Evolutionary conservation across 495 filamentous ascomycete genomes (phyloP), one percentile per base, ranked within the genome.

Genomic region (Xylaria grammica): DNA sequence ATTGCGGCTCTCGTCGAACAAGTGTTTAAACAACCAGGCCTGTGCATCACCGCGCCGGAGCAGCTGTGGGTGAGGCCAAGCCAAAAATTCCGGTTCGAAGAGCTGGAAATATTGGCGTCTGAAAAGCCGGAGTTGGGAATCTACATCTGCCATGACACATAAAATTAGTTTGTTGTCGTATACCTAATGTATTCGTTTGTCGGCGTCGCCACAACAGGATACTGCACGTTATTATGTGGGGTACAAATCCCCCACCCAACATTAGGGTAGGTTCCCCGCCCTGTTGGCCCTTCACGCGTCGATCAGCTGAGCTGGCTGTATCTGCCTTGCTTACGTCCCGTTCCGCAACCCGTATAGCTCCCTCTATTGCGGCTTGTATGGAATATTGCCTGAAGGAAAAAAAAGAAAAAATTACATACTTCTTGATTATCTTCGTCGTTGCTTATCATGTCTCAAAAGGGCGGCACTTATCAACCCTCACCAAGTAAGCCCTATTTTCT

Each of bases 81-180:
- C 73, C 34, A 93, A 77, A 19, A 82, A 68, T 26, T 78, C 74
- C 0, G 84, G 82, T 13, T 74, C 69, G 27, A 74, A 72, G 1
- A 91, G 75, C 70, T 94, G 89, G 49, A 89, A 79, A 67, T 90
- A 94, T 64, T 93, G 90, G 7, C 82, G 82, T 15, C 77, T 77
- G 40, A 86, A 77, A 26, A 83, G 75, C n/a, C 71, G 62, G 29
- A 85, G 66, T 49, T 74, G 70, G 50, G 72, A 59, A 44, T 69
- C 69, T 60, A 57, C 15, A 49, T 65, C 66, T 30, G 61, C 67
- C 63, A 52, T 54, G 27, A 36, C 22, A 59, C 26, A n/a, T 48
- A 3, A 8, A 9, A 6, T 26, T 48, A 7, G 9, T 8, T 11
- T 30, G 36, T 36, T 57, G 20, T 56, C 1, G 26, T 8, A 11